phyloP scores from a whole-genome alignment of 306 rosid species.

The Dicorynia guianensis region DNA sequence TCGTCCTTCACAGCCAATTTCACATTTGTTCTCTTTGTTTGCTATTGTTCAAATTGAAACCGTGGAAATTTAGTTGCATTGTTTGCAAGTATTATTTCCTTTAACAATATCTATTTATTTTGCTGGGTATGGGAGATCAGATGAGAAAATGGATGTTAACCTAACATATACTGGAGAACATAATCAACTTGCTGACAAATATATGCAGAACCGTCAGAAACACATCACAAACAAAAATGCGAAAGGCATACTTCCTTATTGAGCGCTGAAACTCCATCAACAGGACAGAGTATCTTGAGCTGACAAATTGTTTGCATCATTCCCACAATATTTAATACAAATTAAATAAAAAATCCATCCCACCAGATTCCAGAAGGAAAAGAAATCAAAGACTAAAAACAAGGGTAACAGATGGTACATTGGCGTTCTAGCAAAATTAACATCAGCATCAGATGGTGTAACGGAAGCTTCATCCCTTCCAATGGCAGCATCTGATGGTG shows the following conservation, averaged over 20 bases:
- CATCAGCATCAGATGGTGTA: constrained; percentile 14
- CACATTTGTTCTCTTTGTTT: background rate
- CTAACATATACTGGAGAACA: too few species aligned
- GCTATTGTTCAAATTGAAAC: background rate
- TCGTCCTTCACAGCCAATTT: background rate
- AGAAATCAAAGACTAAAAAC: constrained; percentile 31
- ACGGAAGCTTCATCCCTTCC: constrained; percentile 55
- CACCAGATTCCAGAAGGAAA: constrained; percentile 3
- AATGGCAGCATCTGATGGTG: constrained; percentile 47
- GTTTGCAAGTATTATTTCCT: background rate
- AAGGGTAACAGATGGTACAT: constrained; percentile 55
- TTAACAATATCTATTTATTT: too few species aligned
- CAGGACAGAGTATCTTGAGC: constrained; percentile 57
- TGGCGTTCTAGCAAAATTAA: constrained; percentile 49
- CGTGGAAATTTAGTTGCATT: background rate
- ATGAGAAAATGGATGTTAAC: too few species aligned
- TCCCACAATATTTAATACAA: constrained; percentile 53
- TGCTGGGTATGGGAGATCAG: too few species aligned
- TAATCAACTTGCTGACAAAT: constrained; percentile 46
- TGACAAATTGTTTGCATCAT: constrained; percentile 45
- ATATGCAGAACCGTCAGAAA: constrained; percentile 31
- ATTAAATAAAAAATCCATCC: constrained; percentile 13
- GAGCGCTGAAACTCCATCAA: constrained; percentile 55
- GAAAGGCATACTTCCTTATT: constrained; percentile 61
- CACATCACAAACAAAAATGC: constrained; percentile 30